These are phyloP conservation scores for Eragrostis curvula DNA, from an alignment of 176 grass and related monocot genomes.

Conservation along the genomic window DNA sequence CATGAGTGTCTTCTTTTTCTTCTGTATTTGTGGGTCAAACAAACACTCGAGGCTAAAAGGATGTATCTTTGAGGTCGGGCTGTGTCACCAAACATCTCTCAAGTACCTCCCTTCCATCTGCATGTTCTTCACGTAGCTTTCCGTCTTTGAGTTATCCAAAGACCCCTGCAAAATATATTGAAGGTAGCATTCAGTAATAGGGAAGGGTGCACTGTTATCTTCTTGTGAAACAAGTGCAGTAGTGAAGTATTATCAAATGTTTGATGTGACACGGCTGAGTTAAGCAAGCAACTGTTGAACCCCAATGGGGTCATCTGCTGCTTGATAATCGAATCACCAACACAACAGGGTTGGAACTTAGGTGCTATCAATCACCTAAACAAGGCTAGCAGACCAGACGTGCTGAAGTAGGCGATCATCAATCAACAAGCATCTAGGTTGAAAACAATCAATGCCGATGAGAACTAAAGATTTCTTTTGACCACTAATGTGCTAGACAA, in stretches of 20 bases:
- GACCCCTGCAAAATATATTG: constrained; percentile 57
- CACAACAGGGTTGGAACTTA: neutral
- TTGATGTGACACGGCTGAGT: too few relatives aligned
- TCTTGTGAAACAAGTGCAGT: neutral
- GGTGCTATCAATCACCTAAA: neutral
- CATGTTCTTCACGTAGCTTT: constrained; percentile 85
- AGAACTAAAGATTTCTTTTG: too few relatives aligned
- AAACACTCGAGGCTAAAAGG: neutral
- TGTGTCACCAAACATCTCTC: constrained; percentile 86
- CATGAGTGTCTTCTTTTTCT: neutral
- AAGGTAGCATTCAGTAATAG: neutral
- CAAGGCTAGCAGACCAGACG: neutral
- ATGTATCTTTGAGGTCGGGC: neutral
- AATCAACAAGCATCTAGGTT: too few relatives aligned
- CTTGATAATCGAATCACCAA: neutral
- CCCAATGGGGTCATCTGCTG: neutral
- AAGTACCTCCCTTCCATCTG: constrained; percentile 94
- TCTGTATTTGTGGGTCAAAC: neutral
- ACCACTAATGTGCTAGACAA: too few relatives aligned
- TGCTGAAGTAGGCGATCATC: too few relatives aligned
- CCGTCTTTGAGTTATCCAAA: constrained; percentile 72
- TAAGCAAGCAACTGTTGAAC: constrained; percentile 2
- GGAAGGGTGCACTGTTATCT: neutral
- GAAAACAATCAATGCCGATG: too few relatives aligned
- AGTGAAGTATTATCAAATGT: neutral